These are phyloP conservation scores for Gaeumannomyces sp. DNA, from an alignment of 2,329 filamentous ascomycete genomes.

Conservation along the genomic window DNA sequence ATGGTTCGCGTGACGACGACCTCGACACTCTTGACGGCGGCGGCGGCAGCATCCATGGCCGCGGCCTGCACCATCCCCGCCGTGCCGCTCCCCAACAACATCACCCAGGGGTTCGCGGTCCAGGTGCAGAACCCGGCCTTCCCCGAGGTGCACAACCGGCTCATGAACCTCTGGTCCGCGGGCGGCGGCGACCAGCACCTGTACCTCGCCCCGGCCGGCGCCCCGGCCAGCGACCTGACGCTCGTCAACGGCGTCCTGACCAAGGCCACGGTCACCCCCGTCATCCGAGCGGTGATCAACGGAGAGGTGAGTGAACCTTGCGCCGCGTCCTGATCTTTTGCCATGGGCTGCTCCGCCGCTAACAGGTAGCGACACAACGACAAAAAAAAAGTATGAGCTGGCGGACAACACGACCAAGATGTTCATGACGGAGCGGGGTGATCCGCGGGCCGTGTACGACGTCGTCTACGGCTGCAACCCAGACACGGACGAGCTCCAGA, in stretches of 20 bases:
- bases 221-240: constrained; percentile 28
- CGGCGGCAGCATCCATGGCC: constrained; percentile 9
- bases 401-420: constrained; percentile 41
- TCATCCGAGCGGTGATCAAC: constrained; percentile 34
- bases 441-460: constrained; percentile 34
- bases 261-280: constrained; percentile 14
- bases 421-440: constrained; percentile 39
- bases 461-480: constrained; percentile 36
- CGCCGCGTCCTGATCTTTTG: neutral
- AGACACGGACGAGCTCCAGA: constrained; percentile 33
- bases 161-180: constrained; percentile 31
- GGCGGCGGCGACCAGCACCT: constrained; percentile 34
- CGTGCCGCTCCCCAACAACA: constrained; percentile 24
- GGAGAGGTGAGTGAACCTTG: constrained; percentile 29
- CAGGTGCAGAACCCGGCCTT: constrained; percentile 30
- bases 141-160: constrained; percentile 30
- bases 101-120: constrained; percentile 27
- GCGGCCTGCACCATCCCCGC: constrained; percentile 26
- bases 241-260: constrained; percentile 33
- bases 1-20: no score
- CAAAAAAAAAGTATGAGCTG: constrained; percentile 27
- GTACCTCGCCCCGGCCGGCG: constrained; percentile 31
- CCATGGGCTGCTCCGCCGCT: no score
- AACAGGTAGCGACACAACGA: neutral
- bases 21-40: neutral